Evolutionary conservation across 208 protist genomes (phyloP).

Genomic region (Trypanosoma vivax): DNA sequence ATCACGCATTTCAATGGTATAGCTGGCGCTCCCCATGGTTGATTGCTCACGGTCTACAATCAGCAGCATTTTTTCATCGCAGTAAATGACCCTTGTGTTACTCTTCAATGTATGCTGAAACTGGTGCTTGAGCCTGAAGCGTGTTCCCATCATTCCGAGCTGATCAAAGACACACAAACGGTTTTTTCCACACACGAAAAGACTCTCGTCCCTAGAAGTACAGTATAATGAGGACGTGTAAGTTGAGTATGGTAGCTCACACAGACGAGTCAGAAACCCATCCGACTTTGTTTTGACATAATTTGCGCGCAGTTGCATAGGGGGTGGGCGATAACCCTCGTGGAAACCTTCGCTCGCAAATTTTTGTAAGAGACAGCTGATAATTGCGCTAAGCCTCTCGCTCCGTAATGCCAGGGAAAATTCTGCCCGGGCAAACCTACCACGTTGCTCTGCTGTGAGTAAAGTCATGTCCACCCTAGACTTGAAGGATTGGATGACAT

Average conservation of each 20-base stretch:
- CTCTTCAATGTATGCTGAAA: slow-evolving; percentile 15
- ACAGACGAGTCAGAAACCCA: slow-evolving; percentile 24
- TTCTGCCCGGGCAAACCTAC: slow-evolving; percentile 29
- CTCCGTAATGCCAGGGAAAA: slow-evolving; percentile 54
- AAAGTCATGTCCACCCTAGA: slow-evolving; percentile 16
- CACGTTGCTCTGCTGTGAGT: slow-evolving; percentile 15
- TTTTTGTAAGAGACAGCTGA: slow-evolving; percentile 34
- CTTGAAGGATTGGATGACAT: slow-evolving; percentile 50
- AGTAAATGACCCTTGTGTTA: slow-evolving; percentile 17
- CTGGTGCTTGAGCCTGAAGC: slow-evolving; percentile 16
- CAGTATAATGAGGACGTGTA: slow-evolving; percentile 16
- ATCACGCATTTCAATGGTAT: slow-evolving; percentile 18
- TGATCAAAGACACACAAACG: slow-evolving; percentile 22
- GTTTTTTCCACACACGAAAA: slow-evolving; percentile 19
- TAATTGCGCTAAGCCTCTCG: slow-evolving; percentile 40
- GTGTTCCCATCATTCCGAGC: slow-evolving; percentile 40
- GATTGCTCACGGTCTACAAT: not conserved
- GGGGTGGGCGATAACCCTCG: slow-evolving; percentile 17
- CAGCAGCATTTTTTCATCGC: slow-evolving; percentile 16
- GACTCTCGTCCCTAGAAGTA: slow-evolving; percentile 14
- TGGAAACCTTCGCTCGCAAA: slow-evolving; percentile 3
- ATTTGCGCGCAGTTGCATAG: slow-evolving; percentile 10
- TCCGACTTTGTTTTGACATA: slow-evolving; percentile 21
- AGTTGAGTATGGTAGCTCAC: slow-evolving; percentile 20
- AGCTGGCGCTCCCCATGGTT: slow-evolving; percentile 9